Base-by-base conservation (phyloP, 495 filamentous ascomycete genomes). In the Tuber microsphaerosporum region DNA sequence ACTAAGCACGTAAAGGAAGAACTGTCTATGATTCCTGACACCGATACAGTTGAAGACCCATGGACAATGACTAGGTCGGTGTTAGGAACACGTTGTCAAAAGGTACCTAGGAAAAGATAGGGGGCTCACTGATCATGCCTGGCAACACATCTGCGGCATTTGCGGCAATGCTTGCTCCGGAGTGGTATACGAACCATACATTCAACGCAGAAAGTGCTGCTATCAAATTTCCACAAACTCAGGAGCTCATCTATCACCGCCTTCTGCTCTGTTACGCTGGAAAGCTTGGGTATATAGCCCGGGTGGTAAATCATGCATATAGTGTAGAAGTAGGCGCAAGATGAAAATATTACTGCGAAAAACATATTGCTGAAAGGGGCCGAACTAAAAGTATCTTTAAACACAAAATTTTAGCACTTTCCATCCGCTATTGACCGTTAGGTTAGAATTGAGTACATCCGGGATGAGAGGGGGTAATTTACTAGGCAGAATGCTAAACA, bases 41-140 rank as follows among this genome's bases (percentile, higher is more conserved):
- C 92, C 95, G 56, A 99, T 89, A 82, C 95, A 99, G 85, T 97
- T 97, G 84, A 95, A 91, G 51, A 97, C 93, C 95, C 95, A 99
- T 0, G 95, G 95, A 81, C 95, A 99, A 83, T 99, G 95, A 81
- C 94, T 98, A 75, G 46, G 39, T 43, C 34, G 26, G 26, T 17
- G 56, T 65, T 65, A 65, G 26, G 26, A 19, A 34, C 5, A 26
- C 31, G 26, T 73, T n/a, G 12, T 43, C 7, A 22, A 45, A 69
- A 22, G 43, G 65, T 17, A 19, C 72, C 37, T 19, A 42, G 37
- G 8, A 56, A 70, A 45, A 83, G 31, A 42, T 37, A 68, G 71
- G 26, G 43, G 26, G 85, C 94, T 86, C 85, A 97, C 94, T 99
- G 95, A 82, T 99, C 95, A 84, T 97, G 92, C 84, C 95, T 97